phyloP scores from a whole-genome alignment of 306 rosid genomes.

The Malus asiatica region DNA sequence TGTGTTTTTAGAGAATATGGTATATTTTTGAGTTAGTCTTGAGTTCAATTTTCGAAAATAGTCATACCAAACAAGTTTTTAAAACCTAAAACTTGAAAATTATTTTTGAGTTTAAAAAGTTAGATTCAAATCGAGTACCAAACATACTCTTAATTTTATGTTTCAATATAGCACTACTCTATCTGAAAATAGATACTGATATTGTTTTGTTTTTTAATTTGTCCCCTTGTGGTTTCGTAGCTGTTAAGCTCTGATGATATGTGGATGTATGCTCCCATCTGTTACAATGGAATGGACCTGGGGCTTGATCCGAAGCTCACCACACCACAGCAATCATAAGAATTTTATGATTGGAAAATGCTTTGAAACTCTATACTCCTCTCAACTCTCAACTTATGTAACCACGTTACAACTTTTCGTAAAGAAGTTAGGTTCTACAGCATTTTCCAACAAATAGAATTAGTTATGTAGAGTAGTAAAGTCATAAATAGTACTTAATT shows the following conservation, averaged over 20 bases:
- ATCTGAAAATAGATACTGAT: not conserved
- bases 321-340: conserved; percentile 32
- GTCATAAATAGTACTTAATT: not conserved
- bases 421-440: not conserved
- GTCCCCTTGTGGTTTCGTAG: conserved; percentile 31
- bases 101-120: too few relatives aligned
- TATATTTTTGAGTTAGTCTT: too few relatives aligned
- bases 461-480: not conserved
- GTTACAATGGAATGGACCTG: conserved; percentile 81
- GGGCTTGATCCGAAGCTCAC: conserved; percentile 55
- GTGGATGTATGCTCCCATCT: conserved; percentile 96
- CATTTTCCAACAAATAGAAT: not conserved
- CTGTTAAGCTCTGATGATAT: conserved; percentile 78
- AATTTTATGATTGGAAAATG: not conserved
- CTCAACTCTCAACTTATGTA: not conserved
- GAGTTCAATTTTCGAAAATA: too few relatives aligned
- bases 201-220: not conserved
- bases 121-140: too few relatives aligned
- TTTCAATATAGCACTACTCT: too few relatives aligned
- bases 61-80: too few relatives aligned
- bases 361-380: not conserved
- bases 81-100: too few relatives aligned
- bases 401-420: not conserved
- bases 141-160: too few relatives aligned
- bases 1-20: too few relatives aligned